phyloP scores from a whole-genome alignment of 768 basidiomycete species.

The Glaciozyma martinii region DNA sequence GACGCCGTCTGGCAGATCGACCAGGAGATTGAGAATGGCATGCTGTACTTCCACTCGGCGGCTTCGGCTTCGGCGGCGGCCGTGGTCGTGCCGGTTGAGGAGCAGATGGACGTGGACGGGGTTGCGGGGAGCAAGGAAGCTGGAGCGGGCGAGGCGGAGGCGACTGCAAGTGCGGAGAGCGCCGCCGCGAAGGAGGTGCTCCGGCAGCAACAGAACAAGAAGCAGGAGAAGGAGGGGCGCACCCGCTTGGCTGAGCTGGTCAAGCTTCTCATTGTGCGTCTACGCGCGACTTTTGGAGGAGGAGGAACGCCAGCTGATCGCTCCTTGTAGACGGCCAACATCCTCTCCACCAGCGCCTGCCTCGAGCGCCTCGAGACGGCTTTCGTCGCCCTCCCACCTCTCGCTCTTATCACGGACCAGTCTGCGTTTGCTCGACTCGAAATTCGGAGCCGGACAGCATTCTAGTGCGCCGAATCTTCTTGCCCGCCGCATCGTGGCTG shows the following conservation, averaged over 20 bases:
- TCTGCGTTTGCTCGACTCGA: constrained; percentile 7
- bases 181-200: constrained; percentile 37
- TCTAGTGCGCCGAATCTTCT: constrained; percentile 15
- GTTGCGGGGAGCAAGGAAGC: not conserved
- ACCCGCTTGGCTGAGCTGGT: constrained; percentile 54
- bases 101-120: constrained; percentile 36
- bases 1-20: constrained; percentile 78
- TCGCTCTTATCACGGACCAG: constrained; percentile 39
- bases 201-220: constrained; percentile 50
- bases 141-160: too few species aligned
- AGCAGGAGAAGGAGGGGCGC: constrained; percentile 55
- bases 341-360: constrained; percentile 56
- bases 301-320: not conserved
- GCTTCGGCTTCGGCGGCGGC: constrained; percentile 26
- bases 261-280: constrained; percentile 46
- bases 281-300: not conserved
- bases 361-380: constrained; percentile 65
- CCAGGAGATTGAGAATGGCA: constrained; percentile 61
- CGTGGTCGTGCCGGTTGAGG: constrained; percentile 31
- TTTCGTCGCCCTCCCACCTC: constrained; percentile 54
- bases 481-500: not conserved
- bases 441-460: constrained; percentile 24
- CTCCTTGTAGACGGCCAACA: constrained; percentile 47
- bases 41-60: constrained; percentile 49
- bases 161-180: constrained; percentile 10